Percentiles rank a stretch among this genome's conserved stretches.
These are phyloP conservation scores for Tetrahymena thermophila DNA, from an alignment of 73 alveolate species.

Conservation along the genomic window DNA sequence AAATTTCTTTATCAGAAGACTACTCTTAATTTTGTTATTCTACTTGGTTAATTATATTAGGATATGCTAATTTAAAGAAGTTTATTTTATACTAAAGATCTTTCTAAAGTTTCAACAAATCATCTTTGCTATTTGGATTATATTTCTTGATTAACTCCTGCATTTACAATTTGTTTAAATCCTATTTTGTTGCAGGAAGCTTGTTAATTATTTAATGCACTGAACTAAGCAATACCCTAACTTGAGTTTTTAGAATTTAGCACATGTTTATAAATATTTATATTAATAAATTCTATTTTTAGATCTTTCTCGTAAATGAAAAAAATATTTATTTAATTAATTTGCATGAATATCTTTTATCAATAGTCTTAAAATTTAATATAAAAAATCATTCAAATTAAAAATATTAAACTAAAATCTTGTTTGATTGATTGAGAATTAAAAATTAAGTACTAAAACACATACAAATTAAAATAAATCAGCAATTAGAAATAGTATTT, in stretches of 20 bases:
- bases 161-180: background rate
- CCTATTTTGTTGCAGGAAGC: background rate
- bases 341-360: background rate
- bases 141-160: background rate
- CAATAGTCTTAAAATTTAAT: background rate
- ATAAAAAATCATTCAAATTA: background rate
- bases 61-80: conserved; percentile 16
- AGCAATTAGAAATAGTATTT: background rate
- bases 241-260: background rate
- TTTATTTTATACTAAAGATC: conserved; percentile 9
- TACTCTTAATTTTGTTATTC: background rate
- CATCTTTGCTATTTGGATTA: background rate
- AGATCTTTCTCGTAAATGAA: background rate
- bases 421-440: background rate
- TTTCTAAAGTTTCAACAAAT: background rate
- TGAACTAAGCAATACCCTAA: background rate
- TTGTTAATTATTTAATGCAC: background rate
- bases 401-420: background rate
- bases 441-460: background rate
- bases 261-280: background rate
- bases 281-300: background rate
- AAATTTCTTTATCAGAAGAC: background rate
- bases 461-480: background rate
- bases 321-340: background rate
- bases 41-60: background rate